phyloP scores from a whole-genome alignment of 2,329 filamentous ascomycete species.

The Lasiodiplodia theobromae region DNA sequence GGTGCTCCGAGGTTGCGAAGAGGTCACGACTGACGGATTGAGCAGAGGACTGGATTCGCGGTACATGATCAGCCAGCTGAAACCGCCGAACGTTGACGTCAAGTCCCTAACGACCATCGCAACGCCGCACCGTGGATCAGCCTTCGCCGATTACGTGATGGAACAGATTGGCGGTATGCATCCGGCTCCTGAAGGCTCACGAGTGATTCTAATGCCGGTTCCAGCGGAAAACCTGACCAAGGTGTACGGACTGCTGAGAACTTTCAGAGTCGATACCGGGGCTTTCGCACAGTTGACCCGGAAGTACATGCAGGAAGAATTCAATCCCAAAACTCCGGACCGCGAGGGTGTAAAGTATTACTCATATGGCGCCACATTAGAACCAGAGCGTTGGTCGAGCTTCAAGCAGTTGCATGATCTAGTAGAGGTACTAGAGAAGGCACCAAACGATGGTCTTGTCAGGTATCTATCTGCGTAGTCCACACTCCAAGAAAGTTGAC shows the following conservation, averaged over 20 bases:
- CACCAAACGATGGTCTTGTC: conserved; percentile 69
- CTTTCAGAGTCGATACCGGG: conserved; percentile 63
- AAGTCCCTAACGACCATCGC: conserved; percentile 71
- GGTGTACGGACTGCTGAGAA: conserved; percentile 63
- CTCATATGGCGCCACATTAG: conserved; percentile 67
- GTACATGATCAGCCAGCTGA: conserved; percentile 68
- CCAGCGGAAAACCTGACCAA: conserved; percentile 57
- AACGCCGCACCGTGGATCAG: conserved; percentile 66
- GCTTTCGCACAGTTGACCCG: conserved; percentile 68
- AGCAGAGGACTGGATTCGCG: conserved; percentile 67
- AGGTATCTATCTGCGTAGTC: conserved; percentile 46
- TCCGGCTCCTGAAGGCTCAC: conserved; percentile 50
- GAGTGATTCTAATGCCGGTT: background rate
- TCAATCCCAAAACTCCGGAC: conserved; percentile 67
- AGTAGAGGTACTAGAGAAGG: conserved; percentile 61
- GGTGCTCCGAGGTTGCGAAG: background rate
- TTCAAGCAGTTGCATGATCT: conserved; percentile 65
- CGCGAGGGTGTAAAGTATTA: conserved; percentile 64
- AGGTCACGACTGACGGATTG: background rate
- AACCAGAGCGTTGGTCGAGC: conserved; percentile 63
- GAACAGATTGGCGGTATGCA: conserved; percentile 62
- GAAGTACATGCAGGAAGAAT: conserved; percentile 63
- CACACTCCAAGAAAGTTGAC: background rate
- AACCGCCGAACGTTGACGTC: conserved; percentile 74
- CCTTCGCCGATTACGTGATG: conserved; percentile 68